Evolutionary conservation across 129 eudicot genomes (phyloP).

Genomic region (Sambucus nigra): DNA sequence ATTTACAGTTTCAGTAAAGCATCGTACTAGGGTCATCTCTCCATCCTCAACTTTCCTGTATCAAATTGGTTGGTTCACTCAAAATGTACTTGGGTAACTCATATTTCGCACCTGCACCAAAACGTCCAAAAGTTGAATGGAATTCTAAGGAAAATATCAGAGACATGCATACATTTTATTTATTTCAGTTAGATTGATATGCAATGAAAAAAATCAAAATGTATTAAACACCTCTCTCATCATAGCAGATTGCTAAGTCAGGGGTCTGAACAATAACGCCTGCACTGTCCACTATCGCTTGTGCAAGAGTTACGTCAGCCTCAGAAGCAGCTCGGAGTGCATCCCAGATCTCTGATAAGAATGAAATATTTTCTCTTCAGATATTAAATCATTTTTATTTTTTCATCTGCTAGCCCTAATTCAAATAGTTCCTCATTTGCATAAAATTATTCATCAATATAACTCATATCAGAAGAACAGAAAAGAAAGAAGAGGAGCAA

Average conservation of each 20-base stretch:
- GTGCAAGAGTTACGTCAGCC: conserved; percentile 66
- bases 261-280: conserved; percentile 71
- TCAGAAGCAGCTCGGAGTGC: conserved; percentile 87
- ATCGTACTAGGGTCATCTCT: conserved; percentile 2
- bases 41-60: conserved; percentile 34
- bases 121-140: neutral
- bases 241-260: conserved; percentile 76
- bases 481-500: too few relatives aligned
- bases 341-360: conserved; percentile 71
- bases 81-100: conserved; percentile 83
- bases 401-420: too few relatives aligned
- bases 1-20: conserved; percentile 39
- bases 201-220: neutral
- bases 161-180: neutral
- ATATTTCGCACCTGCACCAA: conserved; percentile 76
- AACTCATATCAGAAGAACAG: too few relatives aligned
- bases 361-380: neutral
- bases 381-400: too few relatives aligned
- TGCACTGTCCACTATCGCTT: conserved; percentile 80
- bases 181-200: neutral
- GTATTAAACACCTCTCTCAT: conserved; percentile 61
- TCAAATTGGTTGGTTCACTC: conserved; percentile 84
- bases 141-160: neutral
- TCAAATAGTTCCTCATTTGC: too few relatives aligned
- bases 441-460: too few relatives aligned